These are phyloP conservation scores for Vicia villosa DNA, from an alignment of 306 rosid genomes.

Conservation along the genomic window DNA sequence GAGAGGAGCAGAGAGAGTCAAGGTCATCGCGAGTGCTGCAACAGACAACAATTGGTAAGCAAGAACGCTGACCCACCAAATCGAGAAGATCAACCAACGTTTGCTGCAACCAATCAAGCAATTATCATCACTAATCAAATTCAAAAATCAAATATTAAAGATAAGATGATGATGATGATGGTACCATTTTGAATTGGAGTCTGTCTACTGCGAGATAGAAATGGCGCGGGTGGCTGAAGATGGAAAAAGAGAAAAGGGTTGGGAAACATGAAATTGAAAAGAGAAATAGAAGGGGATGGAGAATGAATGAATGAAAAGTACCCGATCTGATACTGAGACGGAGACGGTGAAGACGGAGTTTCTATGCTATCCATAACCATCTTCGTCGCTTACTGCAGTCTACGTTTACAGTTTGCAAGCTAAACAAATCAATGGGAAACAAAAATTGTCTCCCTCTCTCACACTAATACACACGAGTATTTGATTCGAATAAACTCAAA, in stretches of 20 bases:
- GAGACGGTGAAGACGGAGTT: conserved; percentile 34
- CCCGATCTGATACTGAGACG: conserved; percentile 26
- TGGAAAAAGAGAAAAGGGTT: neutral
- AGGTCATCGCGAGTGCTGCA: conserved; percentile 91
- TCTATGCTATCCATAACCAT: conserved; percentile 54
- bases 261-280: neutral
- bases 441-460: too few relatives aligned
- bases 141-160: neutral
- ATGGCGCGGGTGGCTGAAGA: conserved; percentile 69
- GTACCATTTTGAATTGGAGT: conserved; percentile 77
- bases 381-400: too few relatives aligned
- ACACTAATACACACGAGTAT: too few relatives aligned
- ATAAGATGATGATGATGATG: neutral
- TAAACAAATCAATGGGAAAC: too few relatives aligned
- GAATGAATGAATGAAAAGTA: neutral
- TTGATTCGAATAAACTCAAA: too few relatives aligned
- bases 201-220: conserved; percentile 88
- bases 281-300: neutral
- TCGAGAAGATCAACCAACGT: conserved; percentile 73
- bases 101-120: conserved; percentile 46
- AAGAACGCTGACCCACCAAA: conserved; percentile 69
- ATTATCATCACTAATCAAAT: neutral
- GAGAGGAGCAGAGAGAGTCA: conserved; percentile 74
- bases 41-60: conserved; percentile 70
- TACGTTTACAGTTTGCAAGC: too few relatives aligned